Base-by-base conservation (phyloP, 495 filamentous ascomycete genomes). In the Acidomyces sp. region DNA sequence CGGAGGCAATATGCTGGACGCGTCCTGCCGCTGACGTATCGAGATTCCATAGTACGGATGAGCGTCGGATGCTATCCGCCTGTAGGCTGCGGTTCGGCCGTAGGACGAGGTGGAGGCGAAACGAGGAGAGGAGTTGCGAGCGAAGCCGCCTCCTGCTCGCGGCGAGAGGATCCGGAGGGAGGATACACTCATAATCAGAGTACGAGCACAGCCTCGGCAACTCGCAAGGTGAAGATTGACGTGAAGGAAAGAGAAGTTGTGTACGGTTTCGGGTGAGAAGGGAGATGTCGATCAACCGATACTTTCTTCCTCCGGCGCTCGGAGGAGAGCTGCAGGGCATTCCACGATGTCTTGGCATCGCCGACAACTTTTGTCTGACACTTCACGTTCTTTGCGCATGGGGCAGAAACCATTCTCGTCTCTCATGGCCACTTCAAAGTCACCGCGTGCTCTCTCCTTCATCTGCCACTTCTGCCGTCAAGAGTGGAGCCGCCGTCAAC, bases 11-110 rank as follows among this genome's bases (percentile, higher is more conserved):
- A n/a, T n/a, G n/a, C n/a, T n/a, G n/a, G n/a, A n/a, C n/a, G n/a
- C n/a, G 35, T 46, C 26, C 19, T 37, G 43, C n/a, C 41, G 42
- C 30, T 28, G 32, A 34, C 35, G 49, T 36, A 45, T 10, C 22
- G 46, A 33, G 35, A 35, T 45, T 19, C 33, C 36, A 38, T 32
- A 51, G 48, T 19, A 50, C 50, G 34, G 40, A 48, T 11, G 54
- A 51, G 45, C 43, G 33, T 39, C 49, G 18, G 57, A 49, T 25
- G 60, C 51, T 67, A 78, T 68, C 55, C 75, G 68, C 60, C 72
- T 67, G 43, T 75, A 77, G 19, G 71, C 64, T 24, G 69, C 68
- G 30, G 70, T 64, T 46, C 66, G 66, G 48, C 69, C 65, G 55
- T 63, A 62, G 41, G 62, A 61, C 52, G 61, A 46, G 47, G 48